Conservation (phyloP, 768 basidiomycete genomes). For the Cystoderma amianthinum region DNA sequence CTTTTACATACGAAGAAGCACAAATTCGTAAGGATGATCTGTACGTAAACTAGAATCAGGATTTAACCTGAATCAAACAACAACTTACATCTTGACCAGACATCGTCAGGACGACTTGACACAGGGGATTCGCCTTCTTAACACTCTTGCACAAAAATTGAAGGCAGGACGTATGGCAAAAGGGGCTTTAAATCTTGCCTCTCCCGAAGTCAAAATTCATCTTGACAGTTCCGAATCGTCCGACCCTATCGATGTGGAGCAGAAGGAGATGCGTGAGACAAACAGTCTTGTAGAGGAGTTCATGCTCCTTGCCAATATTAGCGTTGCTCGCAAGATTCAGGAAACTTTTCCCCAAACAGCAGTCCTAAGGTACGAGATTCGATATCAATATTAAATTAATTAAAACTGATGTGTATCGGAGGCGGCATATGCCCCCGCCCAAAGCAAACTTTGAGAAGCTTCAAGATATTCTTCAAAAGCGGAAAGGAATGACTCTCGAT, state of each 20-base stretch:
- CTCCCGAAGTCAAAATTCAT: constrained; percentile 97
- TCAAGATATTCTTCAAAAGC: constrained; percentile 85
- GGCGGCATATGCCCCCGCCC: constrained; percentile 90
- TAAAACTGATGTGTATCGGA: constrained; percentile 15
- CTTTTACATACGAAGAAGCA: constrained; percentile 96
- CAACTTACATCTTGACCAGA: constrained; percentile 27
- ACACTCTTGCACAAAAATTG: constrained; percentile 78
- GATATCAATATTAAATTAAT: not conserved
- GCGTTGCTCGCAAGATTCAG: constrained; percentile 86
- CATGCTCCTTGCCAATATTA: constrained; percentile 97
- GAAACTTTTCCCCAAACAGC: constrained; percentile 95
- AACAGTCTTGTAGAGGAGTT: constrained; percentile 98
- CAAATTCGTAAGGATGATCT: constrained; percentile 90
- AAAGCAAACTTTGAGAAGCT: constrained; percentile 92
- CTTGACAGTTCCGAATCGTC: constrained; percentile 89
- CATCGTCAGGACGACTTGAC: constrained; percentile 77
- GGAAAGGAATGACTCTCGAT: constrained; percentile 77
- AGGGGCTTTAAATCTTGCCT: constrained; percentile 96
- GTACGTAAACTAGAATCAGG: constrained; percentile 42
- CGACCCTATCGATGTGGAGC: constrained; percentile 95
- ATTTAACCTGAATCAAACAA: not conserved
- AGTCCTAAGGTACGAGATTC: constrained; percentile 60
- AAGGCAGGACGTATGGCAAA: constrained; percentile 85
- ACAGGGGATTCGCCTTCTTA: constrained; percentile 81
- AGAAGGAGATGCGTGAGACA: constrained; percentile 88